Percentiles rank a stretch among this genome's conserved stretches.
Conservation (phyloP, 305 asterid species). For the Solanum hybrid region DNA sequence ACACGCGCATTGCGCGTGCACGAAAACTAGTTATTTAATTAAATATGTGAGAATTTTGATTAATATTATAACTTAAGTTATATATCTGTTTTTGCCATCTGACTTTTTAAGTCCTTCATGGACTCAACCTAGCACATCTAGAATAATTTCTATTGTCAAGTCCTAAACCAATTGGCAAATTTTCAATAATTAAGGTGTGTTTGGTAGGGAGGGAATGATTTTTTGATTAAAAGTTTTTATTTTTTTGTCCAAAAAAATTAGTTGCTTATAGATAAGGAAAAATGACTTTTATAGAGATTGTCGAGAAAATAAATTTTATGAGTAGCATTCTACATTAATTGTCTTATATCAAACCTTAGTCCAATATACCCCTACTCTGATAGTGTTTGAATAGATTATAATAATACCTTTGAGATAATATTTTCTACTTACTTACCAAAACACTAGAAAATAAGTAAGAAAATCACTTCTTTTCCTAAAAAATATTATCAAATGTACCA, state of each 20-base stretch:
- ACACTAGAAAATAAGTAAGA: accelerated
- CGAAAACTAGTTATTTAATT: too few relatives aligned
- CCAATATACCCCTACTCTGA: background rate
- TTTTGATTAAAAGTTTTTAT: too few relatives aligned
- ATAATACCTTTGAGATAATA: too few relatives aligned
- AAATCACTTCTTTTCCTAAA: too few relatives aligned
- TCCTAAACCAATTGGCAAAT: background rate
- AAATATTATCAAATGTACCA: background rate
- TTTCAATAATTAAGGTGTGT: background rate
- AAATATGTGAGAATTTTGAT: too few relatives aligned
- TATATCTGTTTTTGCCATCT: too few relatives aligned
- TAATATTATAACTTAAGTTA: too few relatives aligned
- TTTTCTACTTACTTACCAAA: background rate
- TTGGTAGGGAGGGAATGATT: background rate
- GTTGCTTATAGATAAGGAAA: background rate
- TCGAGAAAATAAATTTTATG: too few relatives aligned
- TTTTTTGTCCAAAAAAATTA: too few relatives aligned
- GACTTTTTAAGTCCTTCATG: background rate
- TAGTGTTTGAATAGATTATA: background rate
- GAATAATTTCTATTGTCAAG: background rate
- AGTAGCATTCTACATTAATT: background rate
- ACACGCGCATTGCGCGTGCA: too few relatives aligned
- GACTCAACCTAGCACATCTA: background rate
- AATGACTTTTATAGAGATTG: background rate
- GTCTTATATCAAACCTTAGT: background rate